Evolutionary conservation across 2,329 filamentous ascomycete species (phyloP), one percentile per base, ranked within the genome.

Genomic region (Bimuria novae-zelandiae): DNA sequence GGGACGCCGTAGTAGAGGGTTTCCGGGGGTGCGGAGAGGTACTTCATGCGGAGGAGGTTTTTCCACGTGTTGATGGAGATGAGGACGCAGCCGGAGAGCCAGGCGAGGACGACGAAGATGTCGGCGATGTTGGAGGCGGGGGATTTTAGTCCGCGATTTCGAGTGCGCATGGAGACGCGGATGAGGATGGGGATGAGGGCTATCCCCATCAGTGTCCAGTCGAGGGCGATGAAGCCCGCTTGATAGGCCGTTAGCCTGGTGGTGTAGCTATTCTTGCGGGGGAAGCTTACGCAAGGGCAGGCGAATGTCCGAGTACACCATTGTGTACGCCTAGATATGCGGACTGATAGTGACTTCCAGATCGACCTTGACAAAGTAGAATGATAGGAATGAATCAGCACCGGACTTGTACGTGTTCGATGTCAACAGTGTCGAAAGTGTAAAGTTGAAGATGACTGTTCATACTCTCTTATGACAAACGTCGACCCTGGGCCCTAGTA

Each of bases 21-120:
- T 23, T 39, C 39, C 12, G 41, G 56, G 1, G 49, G 50, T 2
- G 41, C 14, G 52, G 52, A 44, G 22, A 60, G 53, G 48, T 66
- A 68, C 23, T 52, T 54, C 46, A 63, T 60, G 27, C 65, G 67
- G n/a, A 66, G 62, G 25, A 52, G 52, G 55, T 70, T 70, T 43
- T 70, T 69, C 67, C 65, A 68, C 2, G 64, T 68, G 51, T 69
- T 65, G 22, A 66, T 65, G 45, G 19, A 41, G 51, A 63, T 61
- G 32, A 63, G 58, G 5, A 62, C 58, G 40, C 52, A 49, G 49
- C 59, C 62, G 19, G 64, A 59, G 22, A 64, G 59, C 61, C 62
- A 68, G 39, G 64, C 56, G 17, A 69, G 55, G 22, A 66, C 21
- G 25, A 67, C 47, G 54, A 66, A 67, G 45, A 16, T 45, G 35